Evolutionary conservation across 768 basidiomycete genomes (phyloP), one percentile per base, ranked within the genome.

Genomic region (Neoboletus brunneissimus): DNA sequence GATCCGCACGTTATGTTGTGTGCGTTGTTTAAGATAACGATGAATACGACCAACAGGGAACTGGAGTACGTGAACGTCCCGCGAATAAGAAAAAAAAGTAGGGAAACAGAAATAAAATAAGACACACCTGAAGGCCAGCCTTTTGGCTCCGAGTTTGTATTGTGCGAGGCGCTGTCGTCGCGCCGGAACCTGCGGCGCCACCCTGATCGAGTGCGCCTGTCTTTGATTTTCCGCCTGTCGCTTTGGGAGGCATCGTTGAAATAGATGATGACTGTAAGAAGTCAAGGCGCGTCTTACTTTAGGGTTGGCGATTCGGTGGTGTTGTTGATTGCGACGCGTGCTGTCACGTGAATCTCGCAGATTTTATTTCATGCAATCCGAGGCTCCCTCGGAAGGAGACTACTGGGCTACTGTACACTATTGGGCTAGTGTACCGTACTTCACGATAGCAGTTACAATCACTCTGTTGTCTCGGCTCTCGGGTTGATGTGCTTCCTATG

Each of bases 31-130:
- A 62, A 97, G 76, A 75, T 91, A 96, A 77, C 95, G 85, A 71
- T 98, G 95, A 54, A 97, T 94, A 91, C 94, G 94, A 49, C 94
- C 94, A 44, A 97, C 95, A 37, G 94, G 94, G 73, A 97, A 97
- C 93, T 94, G 38, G 20, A 10, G 25, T 13, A 16, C 25, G 47
- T 55, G 31, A 56, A 51, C 34, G 38, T 32, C n/a, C n/a, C 45
- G 35, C 40, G n/a, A 7, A 43, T 38, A 42, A 12, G 25, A 32
- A 11, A 35, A 1, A 16, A 42, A 4, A n/a, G n/a, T n/a, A 6
- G 35, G 34, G 2, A 2, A 18, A 47, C 6, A 12, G 1, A 7
- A 32, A 20, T 8, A 8, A 34, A 35, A 31, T 18, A 18, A 25
- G 48, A 69, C 78, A 47, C 48, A 91, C 93, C 82, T 94, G 91